Percentiles rank a stretch among this genome's conserved stretches.
These are phyloP conservation scores for Geranium brycei DNA, from an alignment of 345 rosid species.

Conservation along the genomic window DNA sequence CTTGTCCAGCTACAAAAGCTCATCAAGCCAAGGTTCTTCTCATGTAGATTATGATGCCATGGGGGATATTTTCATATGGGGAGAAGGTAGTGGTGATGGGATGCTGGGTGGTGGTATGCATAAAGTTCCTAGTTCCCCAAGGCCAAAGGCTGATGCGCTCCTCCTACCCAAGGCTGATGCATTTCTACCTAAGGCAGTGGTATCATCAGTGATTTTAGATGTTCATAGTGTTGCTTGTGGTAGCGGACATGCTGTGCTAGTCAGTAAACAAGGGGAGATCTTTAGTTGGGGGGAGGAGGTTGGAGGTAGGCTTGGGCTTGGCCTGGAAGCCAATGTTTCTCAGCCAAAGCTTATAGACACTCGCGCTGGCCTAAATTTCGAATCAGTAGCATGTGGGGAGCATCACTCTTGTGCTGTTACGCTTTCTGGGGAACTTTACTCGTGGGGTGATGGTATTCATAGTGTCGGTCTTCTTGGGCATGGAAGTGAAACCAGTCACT, in stretches of 20 bases:
- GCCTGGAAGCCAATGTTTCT: constrained; percentile 39
- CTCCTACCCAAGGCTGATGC: too few species aligned
- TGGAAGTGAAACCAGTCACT: constrained; percentile 62
- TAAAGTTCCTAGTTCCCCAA: constrained; percentile 13
- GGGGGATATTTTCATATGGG: constrained; percentile 87
- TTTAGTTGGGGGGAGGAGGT: constrained; percentile 85
- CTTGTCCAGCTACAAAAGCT: constrained; percentile 72
- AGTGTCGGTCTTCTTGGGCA: constrained; percentile 63
- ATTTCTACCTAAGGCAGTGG: constrained; percentile 63
- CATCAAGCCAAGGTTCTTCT: constrained; percentile 75
- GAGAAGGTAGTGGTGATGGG: constrained; percentile 62
- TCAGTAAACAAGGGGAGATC: constrained; percentile 69
- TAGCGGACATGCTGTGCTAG: constrained; percentile 65
- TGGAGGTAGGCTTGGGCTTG: constrained; percentile 91
- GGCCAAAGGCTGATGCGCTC: too few species aligned
- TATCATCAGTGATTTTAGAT: constrained; percentile 57
- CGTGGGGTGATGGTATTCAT: constrained; percentile 82
- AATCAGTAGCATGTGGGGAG: constrained; percentile 75
- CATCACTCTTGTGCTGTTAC: constrained; percentile 76
- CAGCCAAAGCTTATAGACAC: constrained; percentile 51
- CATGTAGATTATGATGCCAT: constrained; percentile 61
- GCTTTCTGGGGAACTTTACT: constrained; percentile 67
- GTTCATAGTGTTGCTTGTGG: constrained; percentile 71
- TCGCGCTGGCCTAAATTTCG: constrained; percentile 48
- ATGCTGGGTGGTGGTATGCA: constrained; percentile 37